Percentiles rank a stretch among this genome's conserved stretches.
Conservation (phyloP, 1,139 yeast species). For the Suhomyces yuchorum region DNA sequence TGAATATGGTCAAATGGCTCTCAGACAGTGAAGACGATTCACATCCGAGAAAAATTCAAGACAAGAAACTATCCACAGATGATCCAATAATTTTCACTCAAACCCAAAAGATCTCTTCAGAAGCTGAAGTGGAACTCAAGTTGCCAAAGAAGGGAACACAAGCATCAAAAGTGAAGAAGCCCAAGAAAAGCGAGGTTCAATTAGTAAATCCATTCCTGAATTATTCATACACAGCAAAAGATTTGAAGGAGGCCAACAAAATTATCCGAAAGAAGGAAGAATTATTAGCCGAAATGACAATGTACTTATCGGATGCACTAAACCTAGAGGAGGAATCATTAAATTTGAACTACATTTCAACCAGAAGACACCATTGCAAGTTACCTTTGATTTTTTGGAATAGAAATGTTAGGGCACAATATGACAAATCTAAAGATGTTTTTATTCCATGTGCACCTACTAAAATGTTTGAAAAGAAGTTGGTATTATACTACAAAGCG, state of each 20-base stretch:
- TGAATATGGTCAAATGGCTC: slow-evolving; percentile 31
- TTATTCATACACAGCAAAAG: slow-evolving; percentile 26
- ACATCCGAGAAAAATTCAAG: background rate
- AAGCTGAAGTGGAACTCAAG: background rate
- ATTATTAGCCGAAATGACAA: slow-evolving; percentile 50
- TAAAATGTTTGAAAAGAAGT: slow-evolving; percentile 43
- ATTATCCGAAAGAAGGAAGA: slow-evolving; percentile 52
- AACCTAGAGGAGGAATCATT: slow-evolving; percentile 15
- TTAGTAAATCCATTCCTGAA: slow-evolving; percentile 9
- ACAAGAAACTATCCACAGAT: background rate
- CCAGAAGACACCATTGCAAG: slow-evolving; percentile 18
- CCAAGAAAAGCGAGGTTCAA: background rate
- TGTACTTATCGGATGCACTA: slow-evolving; percentile 32
- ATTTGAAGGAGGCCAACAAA: slow-evolving; percentile 53
- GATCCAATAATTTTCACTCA: background rate
- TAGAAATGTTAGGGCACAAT: slow-evolving; percentile 39
- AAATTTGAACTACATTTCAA: slow-evolving; percentile 17
- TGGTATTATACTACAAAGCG: slow-evolving; percentile 50
- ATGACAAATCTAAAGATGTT: slow-evolving; percentile 47
- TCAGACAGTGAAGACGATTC: slow-evolving; percentile 29
- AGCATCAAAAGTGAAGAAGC: background rate
- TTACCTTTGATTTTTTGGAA: slow-evolving; percentile 41
- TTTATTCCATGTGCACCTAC: slow-evolving; percentile 54
- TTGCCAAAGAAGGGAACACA: background rate
- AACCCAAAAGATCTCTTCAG: background rate